Evolutionary conservation across 2,329 filamentous ascomycete genomes (phyloP).

Genomic region (Emergomyces orientalis): DNA sequence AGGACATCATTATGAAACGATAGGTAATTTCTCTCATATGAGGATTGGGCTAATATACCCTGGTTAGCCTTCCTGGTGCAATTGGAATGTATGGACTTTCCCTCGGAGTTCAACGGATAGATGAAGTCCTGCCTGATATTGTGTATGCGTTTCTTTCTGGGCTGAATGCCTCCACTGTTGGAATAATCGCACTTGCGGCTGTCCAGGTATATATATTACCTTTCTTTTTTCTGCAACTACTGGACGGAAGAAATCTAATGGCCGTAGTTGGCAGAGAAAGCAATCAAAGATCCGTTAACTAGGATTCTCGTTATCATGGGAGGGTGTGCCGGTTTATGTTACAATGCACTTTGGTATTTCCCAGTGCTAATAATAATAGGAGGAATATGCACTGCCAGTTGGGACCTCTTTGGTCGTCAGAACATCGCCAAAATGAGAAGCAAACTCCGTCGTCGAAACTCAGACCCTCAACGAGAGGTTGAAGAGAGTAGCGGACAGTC

Average conservation of each 20-base stretch:
- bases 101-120: slow-evolving; percentile 54
- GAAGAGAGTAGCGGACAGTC: slow-evolving; percentile 12
- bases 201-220: slow-evolving; percentile 34
- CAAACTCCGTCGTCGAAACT: slow-evolving; percentile 17
- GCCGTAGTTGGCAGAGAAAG: slow-evolving; percentile 53
- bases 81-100: slow-evolving; percentile 60
- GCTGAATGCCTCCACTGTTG: slow-evolving; percentile 62
- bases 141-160: slow-evolving; percentile 63
- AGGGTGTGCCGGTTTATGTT: slow-evolving; percentile 56
- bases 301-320: slow-evolving; percentile 55
- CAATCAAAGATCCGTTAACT: slow-evolving; percentile 56
- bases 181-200: slow-evolving; percentile 61
- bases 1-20: not conserved
- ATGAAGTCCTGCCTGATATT: slow-evolving; percentile 48
- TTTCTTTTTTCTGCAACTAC: not conserved
- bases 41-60: not conserved
- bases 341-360: slow-evolving; percentile 68
- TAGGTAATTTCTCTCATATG: slow-evolving; percentile 1
- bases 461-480: slow-evolving; percentile 11
- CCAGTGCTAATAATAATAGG: slow-evolving; percentile 52
- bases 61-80: slow-evolving; percentile 54
- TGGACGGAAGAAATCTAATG: not conserved
- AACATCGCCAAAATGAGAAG: slow-evolving; percentile 27
- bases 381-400: slow-evolving; percentile 45
- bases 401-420: slow-evolving; percentile 49